phyloP scores from a whole-genome alignment of 1,284 basidiomycete genomes.

The Naganishia sp. region DNA sequence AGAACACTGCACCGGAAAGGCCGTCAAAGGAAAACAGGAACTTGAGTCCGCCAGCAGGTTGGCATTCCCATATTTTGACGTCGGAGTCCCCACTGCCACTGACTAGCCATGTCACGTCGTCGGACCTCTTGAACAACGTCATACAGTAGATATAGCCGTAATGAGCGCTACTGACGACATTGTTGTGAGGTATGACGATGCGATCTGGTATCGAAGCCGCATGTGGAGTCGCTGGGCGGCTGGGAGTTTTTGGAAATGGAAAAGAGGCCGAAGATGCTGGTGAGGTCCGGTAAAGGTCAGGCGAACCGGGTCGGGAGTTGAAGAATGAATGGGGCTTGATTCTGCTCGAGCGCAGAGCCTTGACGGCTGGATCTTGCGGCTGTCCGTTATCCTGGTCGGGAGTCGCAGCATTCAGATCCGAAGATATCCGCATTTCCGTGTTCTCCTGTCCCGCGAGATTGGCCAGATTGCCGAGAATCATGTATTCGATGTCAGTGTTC shows the following conservation, averaged over 20 bases:
- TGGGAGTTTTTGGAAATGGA: conserved; percentile 13
- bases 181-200: conserved; percentile 63
- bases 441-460: neutral
- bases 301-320: conserved; percentile 35
- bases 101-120: conserved; percentile 62
- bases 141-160: conserved; percentile 93
- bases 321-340: conserved; percentile 51
- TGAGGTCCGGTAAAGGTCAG: conserved; percentile 20
- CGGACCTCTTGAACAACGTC: conserved; percentile 56
- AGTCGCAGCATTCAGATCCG: neutral
- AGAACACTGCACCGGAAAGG: conserved; percentile 65
- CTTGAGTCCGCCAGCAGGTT: conserved; percentile 26
- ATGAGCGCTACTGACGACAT: conserved; percentile 83
- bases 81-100: conserved; percentile 87
- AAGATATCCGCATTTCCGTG: neutral
- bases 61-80: conserved; percentile 64
- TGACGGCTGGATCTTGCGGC: conserved; percentile 1
- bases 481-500: conserved; percentile 86
- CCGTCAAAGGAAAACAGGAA: conserved; percentile 29
- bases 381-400: conserved; percentile 2
- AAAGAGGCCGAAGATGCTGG: conserved; percentile 2
- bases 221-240: conserved; percentile 12
- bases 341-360: conserved; percentile 47
- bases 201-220: conserved; percentile 34
- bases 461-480: conserved; percentile 59